Evolutionary conservation across 176 grass and related monocot species (phyloP).

Genomic region (Aegilops umbellulata): DNA sequence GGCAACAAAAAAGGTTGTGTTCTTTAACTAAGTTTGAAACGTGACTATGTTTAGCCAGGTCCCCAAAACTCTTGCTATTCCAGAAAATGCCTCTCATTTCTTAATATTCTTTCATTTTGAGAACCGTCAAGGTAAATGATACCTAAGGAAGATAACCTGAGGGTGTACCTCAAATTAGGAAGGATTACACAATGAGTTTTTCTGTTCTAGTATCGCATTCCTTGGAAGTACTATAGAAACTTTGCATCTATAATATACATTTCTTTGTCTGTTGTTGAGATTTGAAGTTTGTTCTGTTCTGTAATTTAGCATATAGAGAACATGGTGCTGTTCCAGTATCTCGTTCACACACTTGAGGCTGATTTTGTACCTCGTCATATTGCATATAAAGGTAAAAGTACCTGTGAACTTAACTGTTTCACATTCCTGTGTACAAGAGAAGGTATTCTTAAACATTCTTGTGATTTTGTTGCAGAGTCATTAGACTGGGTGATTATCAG

Average conservation of each 20-base stretch:
- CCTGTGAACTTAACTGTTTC: background rate
- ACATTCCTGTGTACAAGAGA: background rate
- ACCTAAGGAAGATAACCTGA: background rate
- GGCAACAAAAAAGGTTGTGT: no score
- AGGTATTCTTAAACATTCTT: slow-evolving; percentile 20
- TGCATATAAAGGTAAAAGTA: slow-evolving; percentile 78
- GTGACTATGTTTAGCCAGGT: no score
- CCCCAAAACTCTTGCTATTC: no score
- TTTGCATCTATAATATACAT: background rate
- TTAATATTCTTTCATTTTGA: no score
- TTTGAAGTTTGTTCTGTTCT: slow-evolving; percentile 28
- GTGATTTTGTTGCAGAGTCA: slow-evolving; percentile 57
- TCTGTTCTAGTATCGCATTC: slow-evolving; percentile 24
- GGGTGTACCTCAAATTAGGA: background rate
- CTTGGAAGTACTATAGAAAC: background rate
- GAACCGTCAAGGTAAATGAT: background rate
- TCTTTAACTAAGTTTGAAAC: no score
- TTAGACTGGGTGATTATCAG: slow-evolving; percentile 75
- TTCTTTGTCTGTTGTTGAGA: background rate
- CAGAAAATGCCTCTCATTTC: no score
- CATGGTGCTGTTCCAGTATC: slow-evolving; percentile 78
- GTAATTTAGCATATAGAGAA: slow-evolving; percentile 55
- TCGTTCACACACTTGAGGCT: slow-evolving; percentile 65
- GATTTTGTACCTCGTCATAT: slow-evolving; percentile 65
- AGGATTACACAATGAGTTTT: background rate